Evolutionary conservation across 257 asterid genomes (phyloP).

Genomic region (Cruciata laevipes): DNA sequence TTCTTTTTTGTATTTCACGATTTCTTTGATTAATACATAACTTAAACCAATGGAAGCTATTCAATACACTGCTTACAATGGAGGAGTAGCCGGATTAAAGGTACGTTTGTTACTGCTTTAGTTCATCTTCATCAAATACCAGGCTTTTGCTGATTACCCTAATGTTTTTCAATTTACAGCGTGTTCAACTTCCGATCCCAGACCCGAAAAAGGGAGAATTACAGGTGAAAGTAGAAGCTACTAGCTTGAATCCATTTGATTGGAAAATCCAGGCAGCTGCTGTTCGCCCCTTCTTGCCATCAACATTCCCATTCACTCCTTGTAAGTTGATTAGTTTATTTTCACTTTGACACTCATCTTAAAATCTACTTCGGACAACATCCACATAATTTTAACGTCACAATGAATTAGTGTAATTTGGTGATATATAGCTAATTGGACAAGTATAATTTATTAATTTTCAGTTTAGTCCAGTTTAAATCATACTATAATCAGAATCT

Average conservation of each 20-base stretch:
- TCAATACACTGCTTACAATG: neutral
- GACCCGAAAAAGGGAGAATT: constrained; percentile 47
- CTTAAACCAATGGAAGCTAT: neutral
- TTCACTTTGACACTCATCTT: no score
- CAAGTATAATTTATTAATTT: no score
- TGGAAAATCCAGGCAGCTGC: constrained; percentile 60
- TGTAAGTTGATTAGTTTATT: constrained; percentile 17
- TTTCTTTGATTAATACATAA: no score
- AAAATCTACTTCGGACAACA: no score
- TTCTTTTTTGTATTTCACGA: no score
- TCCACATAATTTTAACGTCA: no score
- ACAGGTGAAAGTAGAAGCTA: constrained; percentile 60
- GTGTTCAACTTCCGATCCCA: constrained; percentile 60
- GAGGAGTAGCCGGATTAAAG: constrained; percentile 2
- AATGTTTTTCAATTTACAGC: constrained; percentile 24
- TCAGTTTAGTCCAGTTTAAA: neutral
- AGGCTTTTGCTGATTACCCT: neutral
- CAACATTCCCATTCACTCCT: constrained; percentile 44
- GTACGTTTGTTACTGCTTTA: neutral
- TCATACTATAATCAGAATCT: no score
- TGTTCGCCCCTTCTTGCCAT: constrained; percentile 41
- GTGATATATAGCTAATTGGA: no score
- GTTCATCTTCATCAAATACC: neutral
- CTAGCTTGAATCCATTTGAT: constrained; percentile 59
- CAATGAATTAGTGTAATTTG: no score